Conservation (phyloP, 2,329 filamentous ascomycete species). For the Pyrenophora graminea region DNA sequence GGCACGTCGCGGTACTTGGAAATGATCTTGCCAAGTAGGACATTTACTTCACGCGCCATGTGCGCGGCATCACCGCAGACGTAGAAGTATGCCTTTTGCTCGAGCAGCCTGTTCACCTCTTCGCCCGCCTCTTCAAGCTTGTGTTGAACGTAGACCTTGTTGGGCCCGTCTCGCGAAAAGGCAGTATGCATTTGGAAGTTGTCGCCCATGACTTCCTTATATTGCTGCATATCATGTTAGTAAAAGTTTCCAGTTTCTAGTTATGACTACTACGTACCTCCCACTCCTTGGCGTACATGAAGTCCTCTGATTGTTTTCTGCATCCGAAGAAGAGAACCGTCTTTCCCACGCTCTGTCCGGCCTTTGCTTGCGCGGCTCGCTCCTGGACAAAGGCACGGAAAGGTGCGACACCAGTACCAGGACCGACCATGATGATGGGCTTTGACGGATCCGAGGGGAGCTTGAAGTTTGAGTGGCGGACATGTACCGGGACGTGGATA, state of each 20-base stretch:
- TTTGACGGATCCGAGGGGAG: conserved; percentile 92
- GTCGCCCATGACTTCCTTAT: conserved; percentile 80
- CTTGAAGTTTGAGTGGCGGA: conserved; percentile 99
- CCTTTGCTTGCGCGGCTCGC: conserved; percentile 78
- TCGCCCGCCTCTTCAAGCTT: conserved; percentile 80
- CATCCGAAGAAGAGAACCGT: conserved; percentile 96
- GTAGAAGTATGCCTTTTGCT: conserved; percentile 91
- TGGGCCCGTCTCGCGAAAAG: conserved; percentile 83
- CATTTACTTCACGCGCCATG: conserved; percentile 93
- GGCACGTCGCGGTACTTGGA: conserved; percentile 79
- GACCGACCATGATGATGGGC: conserved; percentile 93
- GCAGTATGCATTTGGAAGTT: conserved; percentile 89
- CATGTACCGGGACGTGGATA: conserved; percentile 90
- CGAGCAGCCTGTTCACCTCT: conserved; percentile 83
- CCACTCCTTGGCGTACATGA: conserved; percentile 90
- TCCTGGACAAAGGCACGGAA: conserved; percentile 97
- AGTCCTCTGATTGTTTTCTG: conserved; percentile 85
- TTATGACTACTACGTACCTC: conserved; percentile 65
- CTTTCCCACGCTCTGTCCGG: conserved; percentile 80
- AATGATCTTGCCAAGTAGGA: conserved; percentile 84
- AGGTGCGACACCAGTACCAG: conserved; percentile 93
- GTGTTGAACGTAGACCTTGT: conserved; percentile 98
- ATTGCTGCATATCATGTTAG: conserved; percentile 63
- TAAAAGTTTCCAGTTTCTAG: conserved; percentile 12
- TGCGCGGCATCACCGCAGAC: conserved; percentile 97